These are phyloP conservation scores for Cephalotrichum gorgonifer DNA, from an alignment of 2,329 filamentous ascomycete species.

Conservation along the genomic window DNA sequence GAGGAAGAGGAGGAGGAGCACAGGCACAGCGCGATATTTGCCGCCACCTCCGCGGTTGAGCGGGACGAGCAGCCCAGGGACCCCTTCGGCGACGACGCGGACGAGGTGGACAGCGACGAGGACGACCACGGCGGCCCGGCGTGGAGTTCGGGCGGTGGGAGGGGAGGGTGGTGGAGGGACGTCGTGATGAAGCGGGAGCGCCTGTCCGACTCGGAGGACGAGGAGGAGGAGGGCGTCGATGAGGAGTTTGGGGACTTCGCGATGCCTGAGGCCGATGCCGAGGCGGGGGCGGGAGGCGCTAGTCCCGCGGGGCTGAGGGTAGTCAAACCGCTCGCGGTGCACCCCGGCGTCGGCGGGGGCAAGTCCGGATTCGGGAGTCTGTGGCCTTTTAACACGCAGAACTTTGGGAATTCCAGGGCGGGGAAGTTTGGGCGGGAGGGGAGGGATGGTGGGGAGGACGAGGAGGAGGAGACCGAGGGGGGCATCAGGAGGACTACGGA, in stretches of 20 bases:
- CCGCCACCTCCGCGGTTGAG: no score
- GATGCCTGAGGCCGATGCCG: conserved; percentile 43
- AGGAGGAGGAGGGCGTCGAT: conserved; percentile 55
- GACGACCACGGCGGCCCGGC: conserved; percentile 37
- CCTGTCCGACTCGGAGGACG: conserved; percentile 34
- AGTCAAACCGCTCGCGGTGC: conserved; percentile 43
- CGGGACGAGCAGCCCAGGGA: conserved; percentile 24
- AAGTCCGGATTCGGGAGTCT: conserved; percentile 37
- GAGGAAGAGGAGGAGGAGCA: conserved; percentile 30
- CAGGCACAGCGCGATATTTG: conserved; percentile 25
- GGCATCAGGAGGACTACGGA: conserved; percentile 34
- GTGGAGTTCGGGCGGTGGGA: conserved; percentile 14
- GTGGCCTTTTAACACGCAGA: conserved; percentile 45
- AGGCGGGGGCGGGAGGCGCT: conserved; percentile 12
- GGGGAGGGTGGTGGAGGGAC: conserved; percentile 39
- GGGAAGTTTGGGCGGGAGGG: conserved; percentile 5
- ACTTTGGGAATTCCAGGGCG: conserved; percentile 13
- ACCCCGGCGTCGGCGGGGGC: conserved; percentile 30
- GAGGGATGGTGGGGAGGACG: conserved; percentile 14
- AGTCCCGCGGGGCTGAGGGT: conserved; percentile 17
- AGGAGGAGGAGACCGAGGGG: conserved; percentile 22
- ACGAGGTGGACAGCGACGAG: conserved; percentile 41
- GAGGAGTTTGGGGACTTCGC: conserved; percentile 62
- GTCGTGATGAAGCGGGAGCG: conserved; percentile 19
- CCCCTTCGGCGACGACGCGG: conserved; percentile 49